A percentile compares a stretch with the other conserved stretches of the same genome.
Evolutionary conservation across 208 protist species (phyloP).

Genomic region (Trypanosoma rangeli): DNA sequence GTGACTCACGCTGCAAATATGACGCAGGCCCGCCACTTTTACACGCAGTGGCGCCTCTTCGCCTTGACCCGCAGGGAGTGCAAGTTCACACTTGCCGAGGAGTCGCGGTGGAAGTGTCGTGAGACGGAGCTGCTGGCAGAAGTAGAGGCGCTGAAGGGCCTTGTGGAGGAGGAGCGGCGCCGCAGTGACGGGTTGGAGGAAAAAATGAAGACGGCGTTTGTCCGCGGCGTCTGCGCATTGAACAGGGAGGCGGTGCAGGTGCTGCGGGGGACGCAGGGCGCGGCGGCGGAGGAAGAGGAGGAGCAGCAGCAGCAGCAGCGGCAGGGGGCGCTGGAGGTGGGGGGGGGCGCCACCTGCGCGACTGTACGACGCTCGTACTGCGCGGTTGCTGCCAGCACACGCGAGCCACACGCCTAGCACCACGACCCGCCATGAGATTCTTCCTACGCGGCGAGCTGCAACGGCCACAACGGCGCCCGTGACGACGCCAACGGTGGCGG

Average conservation of each 20-base stretch:
- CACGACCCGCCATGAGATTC: slow-evolving; percentile 12
- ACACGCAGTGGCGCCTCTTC: slow-evolving; percentile 64
- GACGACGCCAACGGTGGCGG: background rate
- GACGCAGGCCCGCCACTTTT: slow-evolving; percentile 28
- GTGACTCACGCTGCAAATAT: slow-evolving; percentile 14
- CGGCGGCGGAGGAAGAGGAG: slow-evolving; percentile 45
- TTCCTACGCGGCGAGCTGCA: background rate
- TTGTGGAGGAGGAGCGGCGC: slow-evolving; percentile 34
- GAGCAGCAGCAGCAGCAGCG: no score
- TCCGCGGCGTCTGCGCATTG: slow-evolving; percentile 85
- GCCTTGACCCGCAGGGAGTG: slow-evolving; percentile 40
- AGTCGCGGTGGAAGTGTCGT: slow-evolving; percentile 30
- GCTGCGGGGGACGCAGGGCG: slow-evolving; percentile 37
- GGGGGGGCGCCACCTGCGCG: slow-evolving; percentile 10
- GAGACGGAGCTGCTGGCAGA: slow-evolving; percentile 50
- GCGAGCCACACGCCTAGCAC: slow-evolving; percentile 10
- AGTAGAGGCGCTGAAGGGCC: slow-evolving; percentile 34
- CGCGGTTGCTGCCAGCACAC: slow-evolving; percentile 5
- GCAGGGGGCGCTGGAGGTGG: no score
- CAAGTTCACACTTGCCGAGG: slow-evolving; percentile 23
- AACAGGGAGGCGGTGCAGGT: slow-evolving; percentile 91
- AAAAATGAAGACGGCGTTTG: slow-evolving; percentile 74
- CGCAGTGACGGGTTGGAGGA: slow-evolving; percentile 57
- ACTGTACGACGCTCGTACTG: slow-evolving; percentile 4
- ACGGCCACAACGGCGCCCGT: slow-evolving; percentile 2